A percentile compares a stretch with the other conserved stretches of the same genome.
phyloP scores from a whole-genome alignment of 1,284 basidiomycete species.

The Fomitopsis pinicola region DNA sequence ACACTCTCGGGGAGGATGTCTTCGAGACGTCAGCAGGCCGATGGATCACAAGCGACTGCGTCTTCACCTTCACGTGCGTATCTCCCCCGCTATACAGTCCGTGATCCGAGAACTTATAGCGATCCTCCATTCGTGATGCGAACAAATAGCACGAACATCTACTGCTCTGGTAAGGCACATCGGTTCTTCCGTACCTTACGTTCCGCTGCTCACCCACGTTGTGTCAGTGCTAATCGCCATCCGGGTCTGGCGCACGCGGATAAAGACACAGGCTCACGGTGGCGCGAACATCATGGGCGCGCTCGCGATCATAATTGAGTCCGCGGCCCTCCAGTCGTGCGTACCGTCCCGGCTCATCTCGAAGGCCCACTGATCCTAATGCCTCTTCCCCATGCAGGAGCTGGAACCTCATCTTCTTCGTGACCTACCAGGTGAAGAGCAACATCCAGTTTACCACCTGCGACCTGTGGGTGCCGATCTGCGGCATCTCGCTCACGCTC shows the following conservation, averaged over 20 bases:
- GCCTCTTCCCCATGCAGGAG: neutral
- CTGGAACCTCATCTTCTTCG: slow-evolving; percentile 8
- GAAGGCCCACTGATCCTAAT: neutral
- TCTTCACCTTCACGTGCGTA: slow-evolving; percentile 7
- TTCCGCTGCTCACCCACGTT: neutral
- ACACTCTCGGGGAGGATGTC: slow-evolving; percentile 5
- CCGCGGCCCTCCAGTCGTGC: slow-evolving; percentile 3
- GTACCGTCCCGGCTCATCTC: neutral
- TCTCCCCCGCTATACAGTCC: neutral
- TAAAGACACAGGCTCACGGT: neutral
- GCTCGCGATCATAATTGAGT: slow-evolving; percentile 7
- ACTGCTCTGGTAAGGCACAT: slow-evolving; percentile 1
- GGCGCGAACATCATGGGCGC: slow-evolving; percentile 7
- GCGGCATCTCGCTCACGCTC: slow-evolving; percentile 7
- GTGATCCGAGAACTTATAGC: neutral
- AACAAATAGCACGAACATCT: slow-evolving; percentile 3
- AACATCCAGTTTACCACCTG: slow-evolving; percentile 8
- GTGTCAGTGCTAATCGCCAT: neutral
- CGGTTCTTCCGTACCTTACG: neutral
- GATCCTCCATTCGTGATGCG: neutral
- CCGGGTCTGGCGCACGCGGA: slow-evolving; percentile 4
- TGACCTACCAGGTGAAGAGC: slow-evolving; percentile 6
- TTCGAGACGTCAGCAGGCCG: slow-evolving; percentile 5
- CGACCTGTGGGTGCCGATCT: slow-evolving; percentile 4
- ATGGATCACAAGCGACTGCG: slow-evolving; percentile 7